These are phyloP conservation scores for Niebla homalea DNA, from an alignment of 495 filamentous ascomycete species.

Conservation along the genomic window DNA sequence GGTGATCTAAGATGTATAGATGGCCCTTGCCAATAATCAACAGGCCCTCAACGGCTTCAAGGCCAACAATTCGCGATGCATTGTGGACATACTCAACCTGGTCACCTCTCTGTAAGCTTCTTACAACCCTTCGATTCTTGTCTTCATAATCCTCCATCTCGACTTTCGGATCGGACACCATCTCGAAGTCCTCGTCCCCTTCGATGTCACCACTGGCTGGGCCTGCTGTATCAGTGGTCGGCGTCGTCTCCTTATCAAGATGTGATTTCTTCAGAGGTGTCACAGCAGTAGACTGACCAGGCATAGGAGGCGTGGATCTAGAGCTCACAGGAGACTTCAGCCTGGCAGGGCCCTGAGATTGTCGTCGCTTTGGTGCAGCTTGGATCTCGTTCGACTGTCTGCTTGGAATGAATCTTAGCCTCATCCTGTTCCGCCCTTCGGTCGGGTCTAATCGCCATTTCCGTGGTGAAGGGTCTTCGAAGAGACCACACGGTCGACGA, in stretches of 20 bases:
- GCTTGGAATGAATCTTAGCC: constrained; percentile 71
- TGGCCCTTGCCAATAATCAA: constrained; percentile 85
- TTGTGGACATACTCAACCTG: constrained; percentile 91
- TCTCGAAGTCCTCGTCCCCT: constrained; percentile 82
- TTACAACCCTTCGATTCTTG: constrained; percentile 94
- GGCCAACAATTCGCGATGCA: constrained; percentile 79
- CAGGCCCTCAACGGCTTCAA: constrained; percentile 85
- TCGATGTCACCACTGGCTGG: constrained; percentile 13
- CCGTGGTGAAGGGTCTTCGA: constrained; percentile 43
- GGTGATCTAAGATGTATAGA: constrained; percentile 87
- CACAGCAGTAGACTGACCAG: neutral
- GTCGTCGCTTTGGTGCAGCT: constrained; percentile 75
- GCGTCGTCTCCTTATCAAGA: neutral
- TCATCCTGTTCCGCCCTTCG: constrained; percentile 91
- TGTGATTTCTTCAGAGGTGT: neutral
- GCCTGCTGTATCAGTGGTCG: constrained; percentile 3
- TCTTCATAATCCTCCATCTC: constrained; percentile 84
- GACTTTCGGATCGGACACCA: constrained; percentile 78
- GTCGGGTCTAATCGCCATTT: constrained; percentile 93
- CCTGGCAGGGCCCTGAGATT: constrained; percentile 30
- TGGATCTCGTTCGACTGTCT: constrained; percentile 51
- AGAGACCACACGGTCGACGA: constrained; percentile 61
- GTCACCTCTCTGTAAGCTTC: constrained; percentile 81
- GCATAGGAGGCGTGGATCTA: neutral
- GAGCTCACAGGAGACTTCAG: constrained; percentile 6